Base-by-base conservation (phyloP, 495 filamentous ascomycete species). In the Aspergillus wentii region DNA sequence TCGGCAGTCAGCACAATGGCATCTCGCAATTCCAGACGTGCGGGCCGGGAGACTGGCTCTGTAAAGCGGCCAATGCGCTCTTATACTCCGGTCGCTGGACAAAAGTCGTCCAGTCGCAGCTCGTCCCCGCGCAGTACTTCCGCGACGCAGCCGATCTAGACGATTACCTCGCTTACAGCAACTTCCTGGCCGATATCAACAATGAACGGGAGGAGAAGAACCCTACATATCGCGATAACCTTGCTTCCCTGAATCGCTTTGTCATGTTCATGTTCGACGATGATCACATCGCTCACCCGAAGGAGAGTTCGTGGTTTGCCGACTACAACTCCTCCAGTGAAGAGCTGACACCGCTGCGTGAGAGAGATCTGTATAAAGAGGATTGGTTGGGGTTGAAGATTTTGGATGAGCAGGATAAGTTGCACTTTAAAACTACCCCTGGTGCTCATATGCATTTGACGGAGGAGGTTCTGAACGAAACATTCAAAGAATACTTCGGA, bases 111-210 rank as follows among this genome's bases (percentile, higher is more conserved):
- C 92, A 98, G 71, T 65, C 63, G 33, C 74, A 69, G 17, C 67
- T 98, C 5, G 87, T 98, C 4, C 92, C 92, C 0, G 94, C 94
- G 35, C 92, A 99, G 66, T 99, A 99, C 61, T 97, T 83, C 68
- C 81, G 91, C 17, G 78, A 92, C 49, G 80, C 83, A 0, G 67
- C 61, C 2, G 75, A 88, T 44, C 59, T 86, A 38, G 82, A 83
- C 4, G 52, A 61, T 21, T 98, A 96, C 57, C 71, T 96, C 13
- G 80, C 85, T 51, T 44, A 82, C 56, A 92, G 86, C 55, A 94
- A 90, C 52, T 95, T 91, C 59, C 70, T 99, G n/a, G 92, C 91
- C n/a, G 91, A 97, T 59, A 82, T 97, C 61, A 99, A 99, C 64
- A 96, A 95, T 55, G 92, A 97, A 75, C 73, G 94, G 2, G 57